phyloP scores from a whole-genome alignment of 768 basidiomycete species.

The Lanmaoa pseudosensibilis region DNA sequence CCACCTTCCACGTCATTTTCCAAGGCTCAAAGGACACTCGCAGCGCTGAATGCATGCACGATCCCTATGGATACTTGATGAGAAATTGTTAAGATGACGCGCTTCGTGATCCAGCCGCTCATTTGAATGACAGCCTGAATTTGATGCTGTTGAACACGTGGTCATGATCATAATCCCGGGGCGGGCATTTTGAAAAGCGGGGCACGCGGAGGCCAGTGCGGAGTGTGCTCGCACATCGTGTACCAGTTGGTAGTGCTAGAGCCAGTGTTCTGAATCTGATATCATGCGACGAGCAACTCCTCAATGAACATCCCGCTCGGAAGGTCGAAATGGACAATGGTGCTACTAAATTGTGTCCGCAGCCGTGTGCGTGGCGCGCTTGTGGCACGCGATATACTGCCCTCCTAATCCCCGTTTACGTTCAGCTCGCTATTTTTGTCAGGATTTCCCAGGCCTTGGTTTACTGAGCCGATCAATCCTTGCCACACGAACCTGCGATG shows the following conservation, averaged over 20 bases:
- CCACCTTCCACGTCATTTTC: neutral
- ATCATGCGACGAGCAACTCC: neutral
- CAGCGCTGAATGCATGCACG: no score
- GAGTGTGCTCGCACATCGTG: no score
- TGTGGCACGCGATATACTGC: neutral
- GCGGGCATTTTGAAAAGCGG: neutral
- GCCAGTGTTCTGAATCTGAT: neutral
- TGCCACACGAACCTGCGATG: neutral
- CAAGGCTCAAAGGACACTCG: no score
- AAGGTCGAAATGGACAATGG: neutral
- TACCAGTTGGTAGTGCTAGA: neutral
- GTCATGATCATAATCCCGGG: neutral
- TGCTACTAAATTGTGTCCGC: neutral
- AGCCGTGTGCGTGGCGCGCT: neutral
- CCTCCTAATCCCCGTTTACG: neutral
- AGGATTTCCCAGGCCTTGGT: neutral
- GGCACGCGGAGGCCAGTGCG: no score
- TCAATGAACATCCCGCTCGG: neutral
- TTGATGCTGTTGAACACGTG: neutral
- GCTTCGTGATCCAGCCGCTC: neutral
- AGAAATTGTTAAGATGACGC: neutral
- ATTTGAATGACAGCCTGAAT: neutral
- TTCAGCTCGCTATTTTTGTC: neutral
- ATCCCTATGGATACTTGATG: neutral
- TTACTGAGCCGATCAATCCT: neutral